Percentiles rank a stretch among this genome's conserved stretches.
Evolutionary conservation across 768 basidiomycete genomes (phyloP).

Genomic region (Baorangia bicolor): DNA sequence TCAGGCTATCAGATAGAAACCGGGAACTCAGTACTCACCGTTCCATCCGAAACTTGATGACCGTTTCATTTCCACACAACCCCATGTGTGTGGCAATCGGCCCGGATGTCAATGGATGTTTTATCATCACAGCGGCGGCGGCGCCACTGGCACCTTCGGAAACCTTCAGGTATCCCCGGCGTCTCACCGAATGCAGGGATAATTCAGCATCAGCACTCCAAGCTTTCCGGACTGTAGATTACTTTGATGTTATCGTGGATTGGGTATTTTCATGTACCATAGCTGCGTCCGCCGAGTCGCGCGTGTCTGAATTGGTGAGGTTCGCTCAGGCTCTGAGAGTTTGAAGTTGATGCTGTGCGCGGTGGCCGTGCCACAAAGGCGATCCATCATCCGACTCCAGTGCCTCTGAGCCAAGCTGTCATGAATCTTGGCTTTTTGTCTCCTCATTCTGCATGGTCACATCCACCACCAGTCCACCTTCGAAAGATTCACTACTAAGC

Average conservation of each 20-base stretch:
- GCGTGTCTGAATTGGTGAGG: not conserved
- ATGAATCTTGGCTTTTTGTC: not conserved
- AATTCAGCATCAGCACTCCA: no score
- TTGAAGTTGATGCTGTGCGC: no score
- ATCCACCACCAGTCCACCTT: not conserved
- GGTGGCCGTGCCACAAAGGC: conserved; percentile 8
- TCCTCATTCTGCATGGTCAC: not conserved
- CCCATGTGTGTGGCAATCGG: no score
- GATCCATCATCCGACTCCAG: not conserved
- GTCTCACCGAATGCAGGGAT: not conserved
- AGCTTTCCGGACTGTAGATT: not conserved
- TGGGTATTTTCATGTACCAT: not conserved
- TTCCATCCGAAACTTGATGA: not conserved
- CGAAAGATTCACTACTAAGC: not conserved
- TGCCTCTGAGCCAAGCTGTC: not conserved
- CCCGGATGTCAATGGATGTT: no score
- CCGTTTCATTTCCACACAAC: no score
- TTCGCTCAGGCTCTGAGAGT: no score
- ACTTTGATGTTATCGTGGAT: not conserved
- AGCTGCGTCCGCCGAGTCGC: not conserved
- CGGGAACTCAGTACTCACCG: not conserved
- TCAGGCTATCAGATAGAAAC: not conserved
- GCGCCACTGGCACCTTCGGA: not conserved
- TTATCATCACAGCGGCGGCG: no score
- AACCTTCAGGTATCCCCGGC: not conserved